phyloP scores from a whole-genome alignment of 176 grass and related monocot genomes.

The Elaeis guineensis region DNA sequence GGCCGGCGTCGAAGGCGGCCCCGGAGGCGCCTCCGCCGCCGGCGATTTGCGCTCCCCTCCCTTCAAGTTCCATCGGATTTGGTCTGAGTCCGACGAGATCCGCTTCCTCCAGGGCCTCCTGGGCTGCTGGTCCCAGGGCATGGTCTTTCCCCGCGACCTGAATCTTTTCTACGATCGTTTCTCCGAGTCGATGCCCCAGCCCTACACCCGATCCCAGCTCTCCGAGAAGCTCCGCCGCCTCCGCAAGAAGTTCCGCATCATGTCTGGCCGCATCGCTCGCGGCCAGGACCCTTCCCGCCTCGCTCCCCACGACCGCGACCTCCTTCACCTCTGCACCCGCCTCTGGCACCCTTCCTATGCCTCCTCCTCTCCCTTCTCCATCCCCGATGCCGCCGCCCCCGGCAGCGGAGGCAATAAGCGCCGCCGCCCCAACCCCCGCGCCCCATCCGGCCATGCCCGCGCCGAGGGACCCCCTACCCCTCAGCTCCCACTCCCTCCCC shows the following conservation, averaged over 20 bases:
- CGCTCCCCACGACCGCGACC: conserved; percentile 85
- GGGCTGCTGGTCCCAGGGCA: conserved; percentile 31
- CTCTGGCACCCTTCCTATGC: conserved; percentile 84
- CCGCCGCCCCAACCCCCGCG: conserved; percentile 1
- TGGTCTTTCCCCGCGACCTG: conserved; percentile 61
- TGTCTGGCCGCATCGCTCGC: conserved; percentile 41
- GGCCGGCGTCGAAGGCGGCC: too few relatives aligned
- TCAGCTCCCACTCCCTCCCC: not conserved
- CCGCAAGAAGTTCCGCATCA: conserved; percentile 61
- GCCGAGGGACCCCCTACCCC: not conserved
- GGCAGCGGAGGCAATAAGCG: conserved; percentile 10
- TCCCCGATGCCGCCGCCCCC: conserved; percentile 14
- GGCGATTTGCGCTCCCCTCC: conserved; percentile 15
- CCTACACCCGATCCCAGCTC: conserved; percentile 84
- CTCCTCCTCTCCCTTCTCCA: conserved; percentile 60
- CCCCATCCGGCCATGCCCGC: conserved; percentile 7
- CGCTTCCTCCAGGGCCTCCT: conserved; percentile 62
- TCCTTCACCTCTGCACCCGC: conserved; percentile 81
- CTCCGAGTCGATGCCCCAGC: conserved; percentile 58
- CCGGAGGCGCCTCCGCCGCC: too few relatives aligned
- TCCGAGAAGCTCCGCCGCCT: conserved; percentile 94
- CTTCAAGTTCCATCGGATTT: conserved; percentile 86
- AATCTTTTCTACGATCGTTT: conserved; percentile 97
- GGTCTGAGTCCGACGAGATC: conserved; percentile 65
- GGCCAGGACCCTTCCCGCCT: conserved; percentile 74